A percentile compares a stretch with the other conserved stretches of the same genome.
phyloP scores from a whole-genome alignment of 805 yeast genomes.

The Scheffersomyces spartinae region DNA sequence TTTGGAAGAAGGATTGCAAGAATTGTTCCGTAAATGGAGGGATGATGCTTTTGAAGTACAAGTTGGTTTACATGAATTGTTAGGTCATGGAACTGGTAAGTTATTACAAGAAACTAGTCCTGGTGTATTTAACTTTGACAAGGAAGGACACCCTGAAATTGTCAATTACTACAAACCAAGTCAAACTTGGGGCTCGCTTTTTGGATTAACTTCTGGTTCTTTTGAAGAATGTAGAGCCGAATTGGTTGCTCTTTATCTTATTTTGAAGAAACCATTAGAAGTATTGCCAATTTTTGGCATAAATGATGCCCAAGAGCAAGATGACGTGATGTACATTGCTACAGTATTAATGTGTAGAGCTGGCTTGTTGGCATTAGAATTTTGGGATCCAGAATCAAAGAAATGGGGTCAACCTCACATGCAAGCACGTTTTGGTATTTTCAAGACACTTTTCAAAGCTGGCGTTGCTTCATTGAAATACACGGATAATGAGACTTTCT shows the following conservation, averaged over 20 bases:
- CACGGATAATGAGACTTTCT: constrained; percentile 32
- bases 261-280: constrained; percentile 47
- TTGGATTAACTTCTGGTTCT: constrained; percentile 75
- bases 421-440: constrained; percentile 84
- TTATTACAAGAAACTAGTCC: constrained; percentile 45
- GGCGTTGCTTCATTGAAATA: constrained; percentile 43
- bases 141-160: constrained; percentile 47
- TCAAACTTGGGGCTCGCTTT: constrained; percentile 84
- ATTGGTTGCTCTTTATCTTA: constrained; percentile 72
- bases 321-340: constrained; percentile 53
- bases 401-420: constrained; percentile 96
- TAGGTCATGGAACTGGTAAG: constrained; percentile 90
- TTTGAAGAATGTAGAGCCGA: constrained; percentile 94
- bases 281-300: constrained; percentile 68
- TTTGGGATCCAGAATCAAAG: constrained; percentile 69
- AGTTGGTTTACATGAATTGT: constrained; percentile 84
- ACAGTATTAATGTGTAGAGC: constrained; percentile 81
- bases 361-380: constrained; percentile 72
- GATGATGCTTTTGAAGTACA: constrained; percentile 84
- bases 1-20: constrained; percentile 40
- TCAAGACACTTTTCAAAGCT: constrained; percentile 61
- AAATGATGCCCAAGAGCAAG: constrained; percentile 42
- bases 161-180: constrained; percentile 62
- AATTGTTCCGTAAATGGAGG: constrained; percentile 56
- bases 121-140: constrained; percentile 65